Percentiles rank a stretch among this genome's conserved stretches.
Conservation (phyloP, 2,329 filamentous ascomycete genomes). For the Clonostachys chloroleuca region DNA sequence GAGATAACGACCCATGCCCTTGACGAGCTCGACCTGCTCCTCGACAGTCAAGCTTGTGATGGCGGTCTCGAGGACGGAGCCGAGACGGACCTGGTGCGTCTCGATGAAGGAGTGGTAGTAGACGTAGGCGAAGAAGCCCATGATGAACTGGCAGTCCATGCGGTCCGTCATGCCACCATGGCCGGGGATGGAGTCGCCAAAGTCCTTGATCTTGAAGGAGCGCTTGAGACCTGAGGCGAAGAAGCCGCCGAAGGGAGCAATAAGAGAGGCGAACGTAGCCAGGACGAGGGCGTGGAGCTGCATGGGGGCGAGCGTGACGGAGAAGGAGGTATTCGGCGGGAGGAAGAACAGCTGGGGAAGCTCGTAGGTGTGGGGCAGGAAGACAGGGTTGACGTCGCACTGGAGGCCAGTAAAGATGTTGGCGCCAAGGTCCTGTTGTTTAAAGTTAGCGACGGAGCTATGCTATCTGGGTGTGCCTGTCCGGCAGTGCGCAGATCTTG, state of each 20-base stretch:
- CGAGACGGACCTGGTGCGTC: slow-evolving; percentile 78
- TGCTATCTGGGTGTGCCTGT: neutral
- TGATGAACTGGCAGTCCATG: slow-evolving; percentile 99
- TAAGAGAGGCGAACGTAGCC: slow-evolving; percentile 90
- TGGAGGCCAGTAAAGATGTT: slow-evolving; percentile 88
- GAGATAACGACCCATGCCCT: slow-evolving; percentile 58
- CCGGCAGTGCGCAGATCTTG: too few species aligned
- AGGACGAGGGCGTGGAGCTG: slow-evolving; percentile 90
- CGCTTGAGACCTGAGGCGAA: slow-evolving; percentile 97
- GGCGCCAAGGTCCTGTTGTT: slow-evolving; percentile 70
- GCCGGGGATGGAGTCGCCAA: slow-evolving; percentile 95
- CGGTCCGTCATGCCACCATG: slow-evolving; percentile 98
- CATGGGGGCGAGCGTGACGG: slow-evolving; percentile 77
- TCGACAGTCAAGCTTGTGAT: slow-evolving; percentile 85
- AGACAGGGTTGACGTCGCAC: slow-evolving; percentile 89
- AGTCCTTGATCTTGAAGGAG: slow-evolving; percentile 99
- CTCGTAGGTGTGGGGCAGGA: slow-evolving; percentile 71
- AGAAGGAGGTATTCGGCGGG: slow-evolving; percentile 53
- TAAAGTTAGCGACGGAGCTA: neutral
- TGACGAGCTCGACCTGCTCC: slow-evolving; percentile 82
- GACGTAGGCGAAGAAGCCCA: slow-evolving; percentile 98
- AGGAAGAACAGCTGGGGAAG: slow-evolving; percentile 69
- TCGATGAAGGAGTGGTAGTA: slow-evolving; percentile 99
- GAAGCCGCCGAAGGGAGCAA: slow-evolving; percentile 96
- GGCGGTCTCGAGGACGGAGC: slow-evolving; percentile 82